Percentiles rank a stretch among this genome's conserved stretches.
These are phyloP conservation scores for Agrocybe pediades DNA, from an alignment of 768 basidiomycete species.

Conservation along the genomic window DNA sequence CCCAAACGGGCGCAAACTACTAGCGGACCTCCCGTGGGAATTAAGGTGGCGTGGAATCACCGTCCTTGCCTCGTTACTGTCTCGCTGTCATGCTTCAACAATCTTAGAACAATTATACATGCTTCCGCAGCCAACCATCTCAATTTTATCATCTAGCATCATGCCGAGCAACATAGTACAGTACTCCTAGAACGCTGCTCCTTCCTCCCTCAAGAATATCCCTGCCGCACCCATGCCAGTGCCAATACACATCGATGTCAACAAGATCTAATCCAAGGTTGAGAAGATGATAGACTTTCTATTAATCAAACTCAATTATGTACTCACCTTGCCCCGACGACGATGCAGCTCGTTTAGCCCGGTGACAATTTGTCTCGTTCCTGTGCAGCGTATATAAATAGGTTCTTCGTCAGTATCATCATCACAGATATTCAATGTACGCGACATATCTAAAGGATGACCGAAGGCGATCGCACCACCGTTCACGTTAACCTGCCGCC, in stretches of 20 bases:
- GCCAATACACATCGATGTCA: slow-evolving; percentile 90
- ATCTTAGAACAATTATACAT: background rate
- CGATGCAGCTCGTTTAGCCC: slow-evolving; percentile 76
- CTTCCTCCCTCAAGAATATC: slow-evolving; percentile 62
- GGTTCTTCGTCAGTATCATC: slow-evolving; percentile 13
- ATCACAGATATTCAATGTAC: slow-evolving; percentile 1
- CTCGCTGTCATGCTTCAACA: background rate
- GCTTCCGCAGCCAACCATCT: background rate
- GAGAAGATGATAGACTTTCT: background rate
- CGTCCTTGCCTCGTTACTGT: slow-evolving; percentile 6
- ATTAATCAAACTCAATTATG: slow-evolving; percentile 9
- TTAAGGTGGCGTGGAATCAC: slow-evolving; percentile 18
- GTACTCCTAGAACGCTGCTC: background rate
- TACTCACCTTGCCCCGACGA: slow-evolving; percentile 64
- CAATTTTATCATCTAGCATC: background rate
- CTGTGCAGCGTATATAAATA: slow-evolving; percentile 71
- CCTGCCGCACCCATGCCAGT: slow-evolving; percentile 92
- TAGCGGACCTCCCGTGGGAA: slow-evolving; percentile 13
- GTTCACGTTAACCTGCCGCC: slow-evolving; percentile 73
- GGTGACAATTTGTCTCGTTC: slow-evolving; percentile 81
- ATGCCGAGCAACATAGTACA: background rate
- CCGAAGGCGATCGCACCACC: slow-evolving; percentile 90
- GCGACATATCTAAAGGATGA: slow-evolving; percentile 75
- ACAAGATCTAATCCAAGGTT: slow-evolving; percentile 52
- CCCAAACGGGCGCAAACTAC: slow-evolving; percentile 3